These are phyloP conservation scores for Phoma herbarum DNA, from an alignment of 2,329 filamentous ascomycete genomes.

Conservation along the genomic window DNA sequence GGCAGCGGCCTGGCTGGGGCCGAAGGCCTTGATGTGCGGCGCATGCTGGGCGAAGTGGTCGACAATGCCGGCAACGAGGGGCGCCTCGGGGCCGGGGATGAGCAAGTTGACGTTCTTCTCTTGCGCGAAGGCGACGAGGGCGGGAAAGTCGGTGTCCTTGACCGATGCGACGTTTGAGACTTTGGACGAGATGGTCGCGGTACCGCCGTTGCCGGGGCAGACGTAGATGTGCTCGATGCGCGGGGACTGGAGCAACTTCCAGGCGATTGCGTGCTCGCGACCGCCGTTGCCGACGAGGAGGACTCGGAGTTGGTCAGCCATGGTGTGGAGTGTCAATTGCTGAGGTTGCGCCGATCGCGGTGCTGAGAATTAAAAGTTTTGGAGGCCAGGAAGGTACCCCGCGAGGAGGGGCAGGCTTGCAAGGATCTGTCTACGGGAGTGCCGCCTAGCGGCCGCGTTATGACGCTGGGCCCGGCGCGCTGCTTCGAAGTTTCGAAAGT, in stretches of 20 bases:
- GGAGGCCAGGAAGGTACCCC: constrained; percentile 15
- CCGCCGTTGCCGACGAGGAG: constrained; percentile 94
- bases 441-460: constrained; percentile 10
- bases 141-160: constrained; percentile 78
- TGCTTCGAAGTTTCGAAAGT: neutral
- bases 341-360: constrained; percentile 14
- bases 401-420: constrained; percentile 10
- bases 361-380: constrained; percentile 28
- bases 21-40: constrained; percentile 76
- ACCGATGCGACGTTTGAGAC: constrained; percentile 73
- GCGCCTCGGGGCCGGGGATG: constrained; percentile 89
- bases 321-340: constrained; percentile 22
- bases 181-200: constrained; percentile 63
- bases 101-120: constrained; percentile 80
- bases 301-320: constrained; percentile 55
- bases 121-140: constrained; percentile 77
- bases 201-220: constrained; percentile 83
- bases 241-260: constrained; percentile 88
- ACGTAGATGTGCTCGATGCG: constrained; percentile 77
- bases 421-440: constrained; percentile 13
- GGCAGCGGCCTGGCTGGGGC: constrained; percentile 83
- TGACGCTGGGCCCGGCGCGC: constrained; percentile 1
- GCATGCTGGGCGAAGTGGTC: constrained; percentile 75
- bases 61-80: constrained; percentile 90
- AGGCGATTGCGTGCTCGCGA: constrained; percentile 91